Base-by-base conservation (phyloP, 148 eudicot species). In the Rhododendron ferrugineum region DNA sequence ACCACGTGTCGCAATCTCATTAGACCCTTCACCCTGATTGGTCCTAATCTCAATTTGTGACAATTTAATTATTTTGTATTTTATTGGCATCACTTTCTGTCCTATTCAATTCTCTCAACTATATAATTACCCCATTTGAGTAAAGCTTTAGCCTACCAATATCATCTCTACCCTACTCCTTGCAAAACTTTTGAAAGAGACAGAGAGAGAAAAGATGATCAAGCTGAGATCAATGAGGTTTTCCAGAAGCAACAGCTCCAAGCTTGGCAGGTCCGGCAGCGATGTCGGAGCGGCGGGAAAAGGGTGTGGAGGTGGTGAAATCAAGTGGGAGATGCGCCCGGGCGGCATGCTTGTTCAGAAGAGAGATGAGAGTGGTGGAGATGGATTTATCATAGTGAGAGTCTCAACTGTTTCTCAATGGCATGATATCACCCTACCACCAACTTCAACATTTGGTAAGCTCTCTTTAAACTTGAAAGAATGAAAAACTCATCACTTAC, bases 281-380 rank as follows among this genome's bases (percentile, higher is more conserved):
- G 73, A 87, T 40, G 83, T 46, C 11, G 84, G 36, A 13, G 82
- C 30, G 37, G 86, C 75, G 56, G 86, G 36, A 66, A 78, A 36
- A 34, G 82, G 79, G 2, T 23, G 88, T 1, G 72, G 70, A 36
- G 78, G 52, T 36, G 89, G 87, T 11, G 91, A 91, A 72, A 91
- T 90, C 83, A 90, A 90, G 87, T 93, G 96, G 94, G 96, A 92
- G 37, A 64, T 92, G n/a, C 90, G 94, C 14, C 94, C 94, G 0
- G 96, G 94, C 2, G 93, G 96, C 42, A 92, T 92, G 96, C 93
- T 94, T 78, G 97, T 93, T 76, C 97, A 94, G 62, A 94, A 87
- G 83, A 89, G 97, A 87, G 97, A 92, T 23, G 77, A 36, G 22
- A 87, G 0, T 3, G 87, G 0, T 7, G 87, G 84, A n/a, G 91